phyloP scores from a whole-genome alignment of 345 rosid species.

The Mercurialis annua region DNA sequence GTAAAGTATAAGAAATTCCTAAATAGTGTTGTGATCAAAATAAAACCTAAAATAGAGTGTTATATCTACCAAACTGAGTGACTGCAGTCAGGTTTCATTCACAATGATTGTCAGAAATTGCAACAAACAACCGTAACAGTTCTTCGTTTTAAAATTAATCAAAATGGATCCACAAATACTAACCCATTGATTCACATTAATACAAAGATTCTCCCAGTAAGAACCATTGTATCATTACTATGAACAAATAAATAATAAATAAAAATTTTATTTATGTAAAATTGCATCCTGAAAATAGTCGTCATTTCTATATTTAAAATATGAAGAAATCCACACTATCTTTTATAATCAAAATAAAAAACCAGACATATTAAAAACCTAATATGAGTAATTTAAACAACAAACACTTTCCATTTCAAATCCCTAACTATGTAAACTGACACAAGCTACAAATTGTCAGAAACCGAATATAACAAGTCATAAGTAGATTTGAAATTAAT shows the following conservation, averaged over 20 bases:
- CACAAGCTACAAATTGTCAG: background rate
- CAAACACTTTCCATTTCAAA: background rate
- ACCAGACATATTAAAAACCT: background rate
- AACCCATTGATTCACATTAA: background rate
- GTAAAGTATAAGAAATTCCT: background rate
- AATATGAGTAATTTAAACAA: background rate
- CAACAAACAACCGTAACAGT: background rate
- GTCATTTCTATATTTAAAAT: too few species aligned
- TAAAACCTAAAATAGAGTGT: background rate
- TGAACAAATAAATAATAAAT: background rate
- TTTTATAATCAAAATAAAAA: background rate
- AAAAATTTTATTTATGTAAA: background rate
- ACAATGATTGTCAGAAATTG: background rate
- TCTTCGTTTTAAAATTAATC: constrained; percentile 4
- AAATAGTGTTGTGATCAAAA: background rate
- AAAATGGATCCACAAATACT: background rate
- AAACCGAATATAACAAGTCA: too few species aligned
- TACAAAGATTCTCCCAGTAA: background rate
- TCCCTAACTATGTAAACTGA: background rate
- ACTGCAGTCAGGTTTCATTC: background rate
- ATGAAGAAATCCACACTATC: background rate
- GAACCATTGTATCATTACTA: background rate
- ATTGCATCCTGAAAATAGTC: background rate
- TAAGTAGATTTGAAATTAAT: too few species aligned
- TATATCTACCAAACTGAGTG: background rate